Evolutionary conservation across 495 filamentous ascomycete species (phyloP).

Genomic region (Talaromyces stipitatus): DNA sequence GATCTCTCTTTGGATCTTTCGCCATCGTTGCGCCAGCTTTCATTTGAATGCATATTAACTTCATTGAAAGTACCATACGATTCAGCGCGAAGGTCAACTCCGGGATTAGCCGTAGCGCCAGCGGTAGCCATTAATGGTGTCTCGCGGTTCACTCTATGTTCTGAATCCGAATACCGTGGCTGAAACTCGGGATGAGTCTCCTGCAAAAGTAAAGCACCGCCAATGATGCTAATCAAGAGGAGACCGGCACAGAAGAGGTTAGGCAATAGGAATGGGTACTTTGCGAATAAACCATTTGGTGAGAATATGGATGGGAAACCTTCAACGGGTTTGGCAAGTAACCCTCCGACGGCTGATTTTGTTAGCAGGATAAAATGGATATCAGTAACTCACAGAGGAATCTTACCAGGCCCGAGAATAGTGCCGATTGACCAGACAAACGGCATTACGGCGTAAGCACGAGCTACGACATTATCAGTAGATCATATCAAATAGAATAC

Average conservation of each 20-base stretch:
- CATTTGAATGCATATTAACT: constrained; percentile 42
- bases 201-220: constrained; percentile 65
- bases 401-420: constrained; percentile 62
- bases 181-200: constrained; percentile 81
- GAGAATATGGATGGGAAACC: constrained; percentile 61
- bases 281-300: constrained; percentile 55
- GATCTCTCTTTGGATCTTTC: constrained; percentile 35
- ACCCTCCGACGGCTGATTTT: constrained; percentile 58
- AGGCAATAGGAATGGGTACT: constrained; percentile 74
- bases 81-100: constrained; percentile 63
- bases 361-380: constrained; percentile 11
- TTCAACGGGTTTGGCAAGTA: constrained; percentile 65
- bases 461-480: constrained; percentile 36
- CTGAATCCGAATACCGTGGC: constrained; percentile 40
- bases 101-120: constrained; percentile 59
- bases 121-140: constrained; percentile 67
- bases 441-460: constrained; percentile 77
- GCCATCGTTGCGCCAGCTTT: constrained; percentile 38
- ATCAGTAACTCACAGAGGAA: not conserved
- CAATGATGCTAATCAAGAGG: constrained; percentile 63
- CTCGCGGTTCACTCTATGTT: constrained; percentile 45
- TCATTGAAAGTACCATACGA: constrained; percentile 72
- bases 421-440: constrained; percentile 85
- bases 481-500: constrained; percentile 6
- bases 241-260: constrained; percentile 69